A percentile compares a stretch with the other conserved stretches of the same genome.
Conservation (phyloP, 129 eudicot species). For the Mikania micrantha region DNA sequence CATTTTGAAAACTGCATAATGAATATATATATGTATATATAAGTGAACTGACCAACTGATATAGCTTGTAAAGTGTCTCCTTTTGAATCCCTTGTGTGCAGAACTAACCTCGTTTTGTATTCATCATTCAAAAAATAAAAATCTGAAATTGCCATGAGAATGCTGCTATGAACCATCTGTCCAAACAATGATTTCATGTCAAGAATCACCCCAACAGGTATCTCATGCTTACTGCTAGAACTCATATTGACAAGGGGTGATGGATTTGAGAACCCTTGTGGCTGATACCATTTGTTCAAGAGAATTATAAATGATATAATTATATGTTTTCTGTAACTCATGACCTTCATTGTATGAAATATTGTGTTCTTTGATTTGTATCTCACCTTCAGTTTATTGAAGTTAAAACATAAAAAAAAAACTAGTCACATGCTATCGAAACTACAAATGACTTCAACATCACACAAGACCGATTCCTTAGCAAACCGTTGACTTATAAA, state of each 20-base stretch:
- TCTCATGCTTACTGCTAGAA: not conserved
- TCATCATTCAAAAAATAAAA: constrained; percentile 1
- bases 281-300: not conserved
- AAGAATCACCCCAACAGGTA: constrained; percentile 9
- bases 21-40: not conserved
- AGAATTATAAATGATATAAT: not conserved
- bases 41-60: not conserved
- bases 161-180: not conserved
- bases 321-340: constrained; percentile 1
- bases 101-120: constrained; percentile 8
- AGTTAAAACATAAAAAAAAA: not conserved
- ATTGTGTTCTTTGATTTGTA: not conserved
- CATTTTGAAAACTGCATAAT: not conserved
- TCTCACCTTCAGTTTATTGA: not conserved
- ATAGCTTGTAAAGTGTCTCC: constrained; percentile 7
- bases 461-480: no score
- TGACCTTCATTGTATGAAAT: not conserved
- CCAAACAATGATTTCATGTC: not conserved
- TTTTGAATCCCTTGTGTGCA: constrained; percentile 5
- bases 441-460: no score
- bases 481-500: no score
- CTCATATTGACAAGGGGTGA: not conserved
- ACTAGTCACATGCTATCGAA: no score
- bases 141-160: constrained; percentile 1
- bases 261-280: not conserved